A percentile compares a stretch with the other conserved stretches of the same genome.
Evolutionary conservation across 768 basidiomycete species (phyloP).

Genomic region (Rhodotorula sphaerocarpa): DNA sequence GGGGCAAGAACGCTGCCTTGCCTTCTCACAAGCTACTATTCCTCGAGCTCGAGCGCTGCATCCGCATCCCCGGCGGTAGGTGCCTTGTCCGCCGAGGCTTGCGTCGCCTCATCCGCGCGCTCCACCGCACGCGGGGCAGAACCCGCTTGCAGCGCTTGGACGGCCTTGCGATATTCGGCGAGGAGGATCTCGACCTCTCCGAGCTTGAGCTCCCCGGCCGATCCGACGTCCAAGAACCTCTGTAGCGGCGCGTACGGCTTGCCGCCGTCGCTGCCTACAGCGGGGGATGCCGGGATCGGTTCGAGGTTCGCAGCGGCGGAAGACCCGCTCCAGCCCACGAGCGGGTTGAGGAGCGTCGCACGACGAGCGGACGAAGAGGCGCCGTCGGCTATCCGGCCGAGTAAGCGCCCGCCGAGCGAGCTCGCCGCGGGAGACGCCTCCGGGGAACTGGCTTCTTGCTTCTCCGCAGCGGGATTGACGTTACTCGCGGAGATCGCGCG

Average conservation of each 20-base stretch:
- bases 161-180: constrained; percentile 51
- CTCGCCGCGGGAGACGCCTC: constrained; percentile 48
- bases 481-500: constrained; percentile 8
- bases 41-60: no score
- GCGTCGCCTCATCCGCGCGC: no score
- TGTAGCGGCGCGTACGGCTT: constrained; percentile 55
- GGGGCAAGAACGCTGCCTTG: no score
- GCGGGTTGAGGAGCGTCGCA: constrained; percentile 6
- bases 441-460: no score
- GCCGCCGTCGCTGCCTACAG: neutral
- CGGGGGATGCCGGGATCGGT: neutral
- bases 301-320: constrained; percentile 36
- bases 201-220: constrained; percentile 64
- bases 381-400: constrained; percentile 44
- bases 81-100: no score
- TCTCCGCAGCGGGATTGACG: no score
- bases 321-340: constrained; percentile 42
- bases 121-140: no score
- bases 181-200: constrained; percentile 74
- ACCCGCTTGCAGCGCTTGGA: neutral
- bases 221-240: constrained; percentile 61
- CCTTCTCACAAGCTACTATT: no score
- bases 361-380: constrained; percentile 5
- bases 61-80: no score
- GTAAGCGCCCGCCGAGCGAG: constrained; percentile 68